phyloP scores from a whole-genome alignment of 495 filamentous ascomycete genomes.

The Corynascus novoguineensis region DNA sequence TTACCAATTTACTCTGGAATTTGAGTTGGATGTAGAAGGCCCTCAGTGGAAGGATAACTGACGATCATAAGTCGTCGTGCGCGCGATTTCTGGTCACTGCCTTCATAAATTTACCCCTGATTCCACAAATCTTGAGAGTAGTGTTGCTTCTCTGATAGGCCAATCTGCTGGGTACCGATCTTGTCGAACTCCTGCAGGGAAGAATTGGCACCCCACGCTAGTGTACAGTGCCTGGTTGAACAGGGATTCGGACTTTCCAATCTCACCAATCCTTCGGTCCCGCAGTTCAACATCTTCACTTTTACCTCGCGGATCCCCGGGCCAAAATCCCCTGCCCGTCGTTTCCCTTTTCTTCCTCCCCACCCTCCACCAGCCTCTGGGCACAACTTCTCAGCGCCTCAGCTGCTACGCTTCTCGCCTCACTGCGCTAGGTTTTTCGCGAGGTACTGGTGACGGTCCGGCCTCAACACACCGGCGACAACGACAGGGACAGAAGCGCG shows the following conservation, averaged over 20 bases:
- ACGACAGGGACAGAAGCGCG: conserved; percentile 9
- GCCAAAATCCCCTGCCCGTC: conserved; percentile 7
- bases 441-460: conserved; percentile 7
- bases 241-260: conserved; percentile 12
- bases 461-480: not conserved
- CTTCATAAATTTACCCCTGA: not conserved
- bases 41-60: no score
- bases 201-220: conserved; percentile 9
- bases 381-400: not conserved
- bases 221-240: not conserved
- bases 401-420: not conserved
- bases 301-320: conserved; percentile 3
- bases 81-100: not conserved
- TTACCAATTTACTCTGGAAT: no score
- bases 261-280: conserved; percentile 2
- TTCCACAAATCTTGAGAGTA: not conserved
- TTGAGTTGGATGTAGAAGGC: no score
- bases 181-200: conserved; percentile 1
- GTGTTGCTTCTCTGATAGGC: not conserved
- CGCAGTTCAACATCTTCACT: conserved; percentile 1
- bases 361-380: not conserved
- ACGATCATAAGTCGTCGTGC: no score
- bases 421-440: not conserved
- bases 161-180: not conserved
- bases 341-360: conserved; percentile 9